Evolutionary conservation across 139 green algal genomes (phyloP).

Genomic region (Dunaliella primolecta): DNA sequence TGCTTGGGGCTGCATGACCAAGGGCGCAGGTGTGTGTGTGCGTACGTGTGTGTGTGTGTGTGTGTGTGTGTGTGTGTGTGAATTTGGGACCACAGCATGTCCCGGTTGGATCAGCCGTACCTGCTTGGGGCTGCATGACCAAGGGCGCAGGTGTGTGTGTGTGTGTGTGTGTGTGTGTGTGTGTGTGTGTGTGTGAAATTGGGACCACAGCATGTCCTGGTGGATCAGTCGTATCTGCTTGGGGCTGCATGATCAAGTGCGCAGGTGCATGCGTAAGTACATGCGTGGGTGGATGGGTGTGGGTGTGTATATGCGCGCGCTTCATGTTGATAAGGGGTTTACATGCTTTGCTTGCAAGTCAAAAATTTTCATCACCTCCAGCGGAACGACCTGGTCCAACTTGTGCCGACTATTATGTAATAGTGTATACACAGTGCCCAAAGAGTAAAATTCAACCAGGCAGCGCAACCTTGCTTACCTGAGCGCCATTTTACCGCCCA

Average conservation of each 20-base stretch:
- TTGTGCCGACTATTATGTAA: no score
- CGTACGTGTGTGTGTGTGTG: background rate
- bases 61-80: background rate
- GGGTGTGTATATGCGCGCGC: background rate
- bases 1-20: no score
- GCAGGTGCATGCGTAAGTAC: background rate
- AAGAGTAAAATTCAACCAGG: background rate
- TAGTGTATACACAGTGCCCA: background rate
- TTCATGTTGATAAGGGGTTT: background rate
- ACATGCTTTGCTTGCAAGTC: background rate
- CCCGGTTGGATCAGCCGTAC: background rate
- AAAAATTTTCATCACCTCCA: background rate
- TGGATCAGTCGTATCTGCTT: background rate
- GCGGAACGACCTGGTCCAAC: no score
- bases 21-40: background rate
- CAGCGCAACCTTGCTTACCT: background rate
- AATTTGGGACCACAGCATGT: background rate
- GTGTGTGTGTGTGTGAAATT: background rate
- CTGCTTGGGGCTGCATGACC: background rate
- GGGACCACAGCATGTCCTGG: background rate
- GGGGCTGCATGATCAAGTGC: background rate
- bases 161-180: background rate
- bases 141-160: background rate
- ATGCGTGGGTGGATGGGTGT: background rate
- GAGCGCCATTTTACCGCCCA: background rate